phyloP scores from a whole-genome alignment of 345 rosid genomes.

The Lepidium didymum region DNA sequence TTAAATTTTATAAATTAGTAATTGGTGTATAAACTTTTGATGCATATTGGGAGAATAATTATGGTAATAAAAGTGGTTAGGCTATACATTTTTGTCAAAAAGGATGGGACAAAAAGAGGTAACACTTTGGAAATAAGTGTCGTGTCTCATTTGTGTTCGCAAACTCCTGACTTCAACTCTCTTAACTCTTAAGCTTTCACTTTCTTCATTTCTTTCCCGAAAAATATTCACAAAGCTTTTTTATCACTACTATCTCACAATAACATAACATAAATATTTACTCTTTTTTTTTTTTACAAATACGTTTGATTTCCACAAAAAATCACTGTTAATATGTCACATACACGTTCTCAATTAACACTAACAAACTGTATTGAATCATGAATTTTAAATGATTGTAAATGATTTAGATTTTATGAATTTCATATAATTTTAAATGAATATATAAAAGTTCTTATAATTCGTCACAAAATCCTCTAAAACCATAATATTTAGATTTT shows the following conservation, averaged over 20 bases:
- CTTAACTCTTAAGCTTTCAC: background rate
- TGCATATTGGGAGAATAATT: background rate
- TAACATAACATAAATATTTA: background rate
- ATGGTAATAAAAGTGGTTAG: background rate
- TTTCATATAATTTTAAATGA: too few species aligned
- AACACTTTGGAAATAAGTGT: background rate
- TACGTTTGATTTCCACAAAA: too few species aligned
- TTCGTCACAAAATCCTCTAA: too few species aligned
- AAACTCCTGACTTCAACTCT: background rate
- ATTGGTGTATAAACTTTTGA: background rate
- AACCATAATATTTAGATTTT: too few species aligned
- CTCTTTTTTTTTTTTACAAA: too few species aligned
- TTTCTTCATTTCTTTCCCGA: background rate
- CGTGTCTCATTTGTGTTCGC: conserved; percentile 3
- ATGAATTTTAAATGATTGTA: too few species aligned
- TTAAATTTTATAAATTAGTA: background rate
- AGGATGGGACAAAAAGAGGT: conserved; percentile 7
- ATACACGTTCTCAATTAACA: too few species aligned
- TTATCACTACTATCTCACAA: background rate
- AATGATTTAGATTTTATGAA: too few species aligned
- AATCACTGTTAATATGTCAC: too few species aligned
- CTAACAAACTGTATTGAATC: too few species aligned
- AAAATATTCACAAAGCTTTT: background rate
- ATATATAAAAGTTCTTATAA: too few species aligned
- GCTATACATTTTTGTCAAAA: conserved; percentile 14